These are phyloP conservation scores for Hypocreales sp. DNA, from an alignment of 2,329 filamentous ascomycete species.

Conservation along the genomic window DNA sequence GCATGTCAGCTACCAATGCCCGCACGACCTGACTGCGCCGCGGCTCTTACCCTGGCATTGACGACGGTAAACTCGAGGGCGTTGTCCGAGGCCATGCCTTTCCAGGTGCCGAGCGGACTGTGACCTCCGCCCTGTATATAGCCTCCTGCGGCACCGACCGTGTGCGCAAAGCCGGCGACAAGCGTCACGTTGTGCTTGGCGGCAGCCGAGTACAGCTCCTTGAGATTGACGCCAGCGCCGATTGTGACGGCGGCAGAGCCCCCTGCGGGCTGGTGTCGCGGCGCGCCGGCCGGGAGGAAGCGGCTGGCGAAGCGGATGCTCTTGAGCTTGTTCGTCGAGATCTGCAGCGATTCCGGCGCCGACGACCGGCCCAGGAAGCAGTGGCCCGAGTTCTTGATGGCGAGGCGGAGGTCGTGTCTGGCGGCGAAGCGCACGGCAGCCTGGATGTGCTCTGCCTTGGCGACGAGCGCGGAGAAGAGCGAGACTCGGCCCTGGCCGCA, in stretches of 20 bases:
- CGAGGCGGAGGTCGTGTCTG: constrained; percentile 14
- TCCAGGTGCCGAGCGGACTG: constrained; percentile 13
- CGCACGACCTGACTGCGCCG: too few species aligned
- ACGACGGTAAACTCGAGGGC: constrained; percentile 18
- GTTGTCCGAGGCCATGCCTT: constrained; percentile 19
- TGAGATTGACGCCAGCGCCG: constrained; percentile 11
- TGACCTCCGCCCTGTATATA: constrained; percentile 18
- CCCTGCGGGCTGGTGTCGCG: background rate
- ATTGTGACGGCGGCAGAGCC: constrained; percentile 12
- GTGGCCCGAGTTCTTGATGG: constrained; percentile 20
- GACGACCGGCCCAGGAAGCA: constrained; percentile 17
- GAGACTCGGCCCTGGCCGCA: constrained; percentile 20
- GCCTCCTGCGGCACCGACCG: constrained; percentile 13
- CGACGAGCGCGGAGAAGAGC: constrained; percentile 17
- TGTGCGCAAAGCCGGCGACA: constrained; percentile 12
- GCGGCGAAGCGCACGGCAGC: constrained; percentile 19
- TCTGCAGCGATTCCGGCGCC: constrained; percentile 16
- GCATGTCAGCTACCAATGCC: background rate
- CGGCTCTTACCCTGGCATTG: constrained; percentile 14
- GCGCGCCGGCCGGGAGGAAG: constrained; percentile 6
- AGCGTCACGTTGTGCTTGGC: constrained; percentile 8
- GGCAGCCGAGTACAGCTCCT: constrained; percentile 10
- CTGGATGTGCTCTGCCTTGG: constrained; percentile 16
- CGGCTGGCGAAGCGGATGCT: constrained; percentile 10
- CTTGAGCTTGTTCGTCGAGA: constrained; percentile 17